These are phyloP conservation scores for Sphaceloma murrayae DNA, from an alignment of 2,329 filamentous ascomycete species.

Conservation along the genomic window DNA sequence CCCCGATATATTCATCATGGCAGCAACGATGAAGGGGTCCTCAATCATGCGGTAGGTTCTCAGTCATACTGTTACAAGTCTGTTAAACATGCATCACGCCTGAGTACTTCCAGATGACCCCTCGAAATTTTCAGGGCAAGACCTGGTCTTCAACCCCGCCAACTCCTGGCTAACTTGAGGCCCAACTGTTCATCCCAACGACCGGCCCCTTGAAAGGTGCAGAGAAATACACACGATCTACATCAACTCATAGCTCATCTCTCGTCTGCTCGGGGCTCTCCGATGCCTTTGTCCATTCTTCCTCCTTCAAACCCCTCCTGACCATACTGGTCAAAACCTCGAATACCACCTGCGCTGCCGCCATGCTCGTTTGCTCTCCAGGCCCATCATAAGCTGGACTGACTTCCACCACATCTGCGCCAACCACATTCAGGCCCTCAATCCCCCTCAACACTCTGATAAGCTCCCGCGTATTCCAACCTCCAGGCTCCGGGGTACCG, in stretches of 20 bases:
- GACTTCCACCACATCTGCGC: constrained; percentile 84
- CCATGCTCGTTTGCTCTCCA: constrained; percentile 72
- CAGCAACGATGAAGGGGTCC: too few relatives aligned
- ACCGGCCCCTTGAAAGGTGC: not conserved
- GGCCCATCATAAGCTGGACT: constrained; percentile 72
- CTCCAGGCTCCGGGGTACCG: constrained; percentile 80
- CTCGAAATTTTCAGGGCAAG: constrained; percentile 12
- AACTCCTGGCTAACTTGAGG: too few relatives aligned
- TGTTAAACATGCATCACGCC: too few relatives aligned
- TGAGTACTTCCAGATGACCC: too few relatives aligned
- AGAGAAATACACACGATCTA: not conserved
- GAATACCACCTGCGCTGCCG: constrained; percentile 73
- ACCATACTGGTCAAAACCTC: constrained; percentile 75
- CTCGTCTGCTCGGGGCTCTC: not conserved
- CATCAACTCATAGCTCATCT: constrained; percentile 4
- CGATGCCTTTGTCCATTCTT: constrained; percentile 2
- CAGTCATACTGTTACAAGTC: too few relatives aligned
- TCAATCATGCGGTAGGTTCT: too few relatives aligned
- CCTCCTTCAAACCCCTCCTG: constrained; percentile 31
- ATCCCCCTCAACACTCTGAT: constrained; percentile 74
- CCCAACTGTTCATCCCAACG: too few relatives aligned
- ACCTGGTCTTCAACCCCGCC: too few relatives aligned
- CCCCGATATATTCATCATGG: too few relatives aligned
- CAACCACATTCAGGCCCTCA: constrained; percentile 74
- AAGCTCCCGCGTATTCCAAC: constrained; percentile 82